These are phyloP conservation scores for Tilletia walkeri DNA, from an alignment of 1,284 basidiomycete genomes.

Conservation along the genomic window DNA sequence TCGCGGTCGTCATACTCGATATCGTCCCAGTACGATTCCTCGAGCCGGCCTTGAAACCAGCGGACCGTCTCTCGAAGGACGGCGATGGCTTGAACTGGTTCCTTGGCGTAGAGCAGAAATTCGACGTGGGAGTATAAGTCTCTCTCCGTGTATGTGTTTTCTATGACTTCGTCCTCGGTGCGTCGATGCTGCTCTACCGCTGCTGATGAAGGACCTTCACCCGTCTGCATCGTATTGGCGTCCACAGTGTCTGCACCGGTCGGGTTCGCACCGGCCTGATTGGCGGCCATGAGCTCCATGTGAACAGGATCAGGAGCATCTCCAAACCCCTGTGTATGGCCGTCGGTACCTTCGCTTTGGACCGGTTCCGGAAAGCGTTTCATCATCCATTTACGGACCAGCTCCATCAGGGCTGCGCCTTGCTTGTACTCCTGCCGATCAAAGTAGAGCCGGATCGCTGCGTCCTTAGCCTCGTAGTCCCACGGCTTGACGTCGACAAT, in stretches of 20 bases:
- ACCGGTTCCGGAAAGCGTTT: slow-evolving; percentile 44
- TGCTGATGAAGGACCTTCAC: neutral
- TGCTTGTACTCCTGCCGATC: slow-evolving; percentile 67
- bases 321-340: slow-evolving; percentile 20
- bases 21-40: slow-evolving; percentile 73
- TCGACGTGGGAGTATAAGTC: slow-evolving; percentile 75
- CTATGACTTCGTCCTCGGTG: neutral
- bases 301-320: slow-evolving; percentile 6
- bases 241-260: too few species aligned
- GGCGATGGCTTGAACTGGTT: slow-evolving; percentile 69
- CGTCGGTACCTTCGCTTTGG: slow-evolving; percentile 23
- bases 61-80: slow-evolving; percentile 74
- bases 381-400: slow-evolving; percentile 62
- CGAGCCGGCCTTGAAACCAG: slow-evolving; percentile 81
- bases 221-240: too few species aligned
- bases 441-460: slow-evolving; percentile 75
- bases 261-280: neutral
- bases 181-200: neutral
- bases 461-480: slow-evolving; percentile 74
- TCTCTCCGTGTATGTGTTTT: slow-evolving; percentile 38
- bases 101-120: slow-evolving; percentile 70
- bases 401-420: slow-evolving; percentile 68
- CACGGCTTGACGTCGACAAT: slow-evolving; percentile 70
- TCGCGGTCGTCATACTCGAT: slow-evolving; percentile 80
- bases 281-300: neutral